Evolutionary conservation across 139 green algal genomes (phyloP).

Genomic region (Edaphochlamys debaryana): DNA sequence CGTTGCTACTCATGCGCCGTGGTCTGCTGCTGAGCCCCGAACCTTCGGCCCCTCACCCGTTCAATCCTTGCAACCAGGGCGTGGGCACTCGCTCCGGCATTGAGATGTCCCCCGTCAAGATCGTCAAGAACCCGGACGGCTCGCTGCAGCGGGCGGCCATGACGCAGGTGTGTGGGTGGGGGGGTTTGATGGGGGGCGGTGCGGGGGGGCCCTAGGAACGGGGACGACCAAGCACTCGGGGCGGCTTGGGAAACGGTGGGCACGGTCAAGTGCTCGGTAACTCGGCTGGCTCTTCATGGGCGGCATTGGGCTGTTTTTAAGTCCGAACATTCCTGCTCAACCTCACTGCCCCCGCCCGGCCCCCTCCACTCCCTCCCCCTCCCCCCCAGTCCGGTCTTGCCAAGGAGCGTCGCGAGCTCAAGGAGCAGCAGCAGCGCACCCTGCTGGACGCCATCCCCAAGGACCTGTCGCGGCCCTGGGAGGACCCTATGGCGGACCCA

Average conservation of each 20-base stretch:
- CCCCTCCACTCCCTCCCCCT: too few relatives aligned
- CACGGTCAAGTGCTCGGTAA: too few relatives aligned
- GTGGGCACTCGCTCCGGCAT: slow-evolving; percentile 52
- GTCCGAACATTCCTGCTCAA: too few relatives aligned
- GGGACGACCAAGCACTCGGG: too few relatives aligned
- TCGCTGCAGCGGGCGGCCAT: slow-evolving; percentile 96
- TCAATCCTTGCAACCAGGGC: not conserved
- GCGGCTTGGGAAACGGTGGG: too few relatives aligned
- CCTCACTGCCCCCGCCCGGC: too few relatives aligned
- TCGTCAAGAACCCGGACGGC: slow-evolving; percentile 99
- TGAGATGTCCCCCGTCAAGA: slow-evolving; percentile 95
- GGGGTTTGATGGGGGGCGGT: not conserved
- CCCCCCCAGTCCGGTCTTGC: slow-evolving; percentile 80
- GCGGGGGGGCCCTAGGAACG: not conserved
- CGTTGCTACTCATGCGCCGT: too few relatives aligned
- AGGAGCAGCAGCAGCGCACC: slow-evolving; percentile 95
- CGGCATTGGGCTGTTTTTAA: too few relatives aligned
- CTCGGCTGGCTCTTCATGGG: too few relatives aligned
- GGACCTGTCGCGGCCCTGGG: slow-evolving; percentile 95
- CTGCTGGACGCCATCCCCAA: slow-evolving; percentile 93
- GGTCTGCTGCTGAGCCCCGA: too few relatives aligned
- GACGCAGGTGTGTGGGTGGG: slow-evolving; percentile 85
- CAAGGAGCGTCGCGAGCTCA: slow-evolving; percentile 97
- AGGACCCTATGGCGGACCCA: slow-evolving; percentile 94
- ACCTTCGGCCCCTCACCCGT: too few relatives aligned